Base-by-base conservation (phyloP, 257 asterid species). In the Solanum chmielewskii region DNA sequence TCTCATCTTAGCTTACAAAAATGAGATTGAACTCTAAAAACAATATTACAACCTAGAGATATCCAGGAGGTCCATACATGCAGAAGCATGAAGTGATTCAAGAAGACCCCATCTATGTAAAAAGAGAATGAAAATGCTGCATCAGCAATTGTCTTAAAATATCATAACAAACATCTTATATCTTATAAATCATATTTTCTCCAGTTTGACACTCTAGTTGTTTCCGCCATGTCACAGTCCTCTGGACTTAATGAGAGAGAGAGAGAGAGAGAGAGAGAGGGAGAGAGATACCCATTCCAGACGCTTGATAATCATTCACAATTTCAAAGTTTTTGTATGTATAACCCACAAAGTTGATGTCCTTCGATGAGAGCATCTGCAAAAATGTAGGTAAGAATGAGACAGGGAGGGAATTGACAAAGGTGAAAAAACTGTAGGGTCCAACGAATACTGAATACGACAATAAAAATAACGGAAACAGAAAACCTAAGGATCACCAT, bases 331-430 rank as follows among this genome's bases (percentile, higher is more conserved):
- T 96, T 94, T 96, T 96, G 96, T 95, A 96, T 0, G 99, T 96
- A 93, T 96, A 96, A 84, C 99, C 99, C 14, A 96, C 98, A 92
- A 96, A 96, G 92, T 96, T 94, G 89, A 96, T 91, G 87, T 96
- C 99, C 92, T 95, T 95, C 87, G 99, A 95, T 42, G 99, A 94
- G 89, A 96, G 98, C 98, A 95, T 96, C 98, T 95, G 94, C 88
- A 84, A 25, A 73, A 81, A 29, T 49, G 74, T 47, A 41, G 84
- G 74, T 16, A 71, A 27, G 31, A 47, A 68, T 44, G 37, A 52
- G 85, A 83, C 37, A 78, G 80, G 49, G 86, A 87, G 86, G 42
- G 89, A 88, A 86, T 76, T 90, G 56, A 84, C 85, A 21, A 14
- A 45, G 47, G 49, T 64, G 23, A 31, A 76, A 20, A 31, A 85